These are phyloP conservation scores for Cordia subcordata DNA, from an alignment of 257 asterid genomes.

Conservation along the genomic window DNA sequence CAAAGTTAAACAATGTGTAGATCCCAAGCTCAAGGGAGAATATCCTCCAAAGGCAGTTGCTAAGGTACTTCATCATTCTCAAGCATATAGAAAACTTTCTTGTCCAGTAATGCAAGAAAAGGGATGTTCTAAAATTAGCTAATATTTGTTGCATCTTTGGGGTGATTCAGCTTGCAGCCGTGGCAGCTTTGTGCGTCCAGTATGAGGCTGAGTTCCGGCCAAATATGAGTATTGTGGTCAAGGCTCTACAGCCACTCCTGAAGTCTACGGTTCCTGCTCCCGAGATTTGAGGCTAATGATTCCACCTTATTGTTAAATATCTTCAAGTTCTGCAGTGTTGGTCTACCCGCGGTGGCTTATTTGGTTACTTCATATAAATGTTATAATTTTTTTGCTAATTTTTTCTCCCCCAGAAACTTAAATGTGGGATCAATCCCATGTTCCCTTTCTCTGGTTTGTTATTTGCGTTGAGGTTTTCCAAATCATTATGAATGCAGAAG, in stretches of 20 bases:
- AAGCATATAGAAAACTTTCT: too few relatives aligned
- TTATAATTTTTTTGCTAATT: neutral
- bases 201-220: conserved; percentile 93
- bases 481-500: too few relatives aligned
- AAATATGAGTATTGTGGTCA: conserved; percentile 86
- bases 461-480: too few relatives aligned
- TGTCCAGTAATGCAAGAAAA: neutral
- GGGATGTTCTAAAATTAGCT: neutral
- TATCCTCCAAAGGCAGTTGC: conserved; percentile 91
- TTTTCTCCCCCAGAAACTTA: neutral
- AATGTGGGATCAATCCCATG: neutral
- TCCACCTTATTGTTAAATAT: conserved; percentile 14
- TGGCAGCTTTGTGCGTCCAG: conserved; percentile 89
- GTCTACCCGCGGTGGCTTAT: neutral
- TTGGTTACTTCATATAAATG: neutral
- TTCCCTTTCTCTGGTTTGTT: neutral
- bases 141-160: conserved; percentile 12
- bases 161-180: conserved; percentile 72
- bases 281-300: conserved; percentile 25
- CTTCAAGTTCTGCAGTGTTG: conserved; percentile 26
- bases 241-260: conserved; percentile 81
- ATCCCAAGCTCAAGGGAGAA: conserved; percentile 73
- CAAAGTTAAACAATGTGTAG: conserved; percentile 87
- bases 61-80: conserved; percentile 44
- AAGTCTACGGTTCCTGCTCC: conserved; percentile 34